Evolutionary conservation across 2,329 filamentous ascomycete genomes (phyloP).

Genomic region (Penicillium sp.): DNA sequence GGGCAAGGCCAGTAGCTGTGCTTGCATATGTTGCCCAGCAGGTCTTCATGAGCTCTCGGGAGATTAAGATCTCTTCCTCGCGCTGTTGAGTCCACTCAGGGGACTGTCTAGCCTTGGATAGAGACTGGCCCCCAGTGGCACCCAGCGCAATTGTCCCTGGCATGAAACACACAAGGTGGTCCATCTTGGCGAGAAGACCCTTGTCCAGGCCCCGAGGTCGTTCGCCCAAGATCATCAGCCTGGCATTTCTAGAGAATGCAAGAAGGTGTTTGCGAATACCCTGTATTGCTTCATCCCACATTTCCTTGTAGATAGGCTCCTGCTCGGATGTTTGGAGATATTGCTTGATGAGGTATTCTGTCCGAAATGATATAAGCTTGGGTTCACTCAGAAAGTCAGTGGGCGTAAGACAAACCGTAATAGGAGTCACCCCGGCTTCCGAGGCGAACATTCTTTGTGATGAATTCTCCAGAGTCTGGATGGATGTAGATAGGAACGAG

Average conservation of each 20-base stretch:
- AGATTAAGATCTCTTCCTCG: conserved; percentile 83
- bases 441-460: conserved; percentile 81
- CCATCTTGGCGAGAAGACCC: conserved; percentile 83
- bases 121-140: conserved; percentile 74
- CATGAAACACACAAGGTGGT: conserved; percentile 96
- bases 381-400: background rate
- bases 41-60: conserved; percentile 88
- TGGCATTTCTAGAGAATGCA: conserved; percentile 77
- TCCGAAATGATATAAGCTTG: background rate
- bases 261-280: conserved; percentile 91
- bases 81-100: conserved; percentile 74
- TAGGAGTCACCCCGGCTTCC: conserved; percentile 96
- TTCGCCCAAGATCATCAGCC: conserved; percentile 88
- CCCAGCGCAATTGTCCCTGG: conserved; percentile 91
- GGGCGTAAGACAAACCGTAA: conserved; percentile 56
- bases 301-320: conserved; percentile 81
- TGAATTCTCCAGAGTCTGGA: conserved; percentile 74
- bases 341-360: conserved; percentile 96
- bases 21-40: conserved; percentile 97
- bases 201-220: conserved; percentile 70
- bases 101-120: conserved; percentile 71
- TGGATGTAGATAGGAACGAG: conserved; percentile 91
- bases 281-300: conserved; percentile 85
- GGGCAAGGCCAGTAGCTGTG: conserved; percentile 86
- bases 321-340: conserved; percentile 89